Percentiles rank a stretch among this genome's conserved stretches.
Evolutionary conservation across 1,284 basidiomycete genomes (phyloP).

Genomic region (Ganoderma meredithae): DNA sequence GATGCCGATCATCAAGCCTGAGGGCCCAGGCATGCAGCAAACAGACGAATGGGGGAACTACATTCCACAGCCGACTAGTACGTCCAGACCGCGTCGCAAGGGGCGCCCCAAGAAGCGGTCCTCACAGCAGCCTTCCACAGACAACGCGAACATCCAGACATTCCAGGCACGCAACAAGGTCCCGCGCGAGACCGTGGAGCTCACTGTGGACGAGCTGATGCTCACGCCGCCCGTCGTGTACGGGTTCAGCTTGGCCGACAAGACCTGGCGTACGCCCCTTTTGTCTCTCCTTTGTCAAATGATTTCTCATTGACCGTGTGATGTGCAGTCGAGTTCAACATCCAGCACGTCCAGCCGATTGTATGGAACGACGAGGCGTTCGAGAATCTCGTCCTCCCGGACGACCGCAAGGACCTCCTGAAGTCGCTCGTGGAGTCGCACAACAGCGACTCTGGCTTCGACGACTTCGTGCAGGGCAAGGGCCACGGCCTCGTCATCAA

Average conservation of each 20-base stretch:
- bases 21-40: neutral
- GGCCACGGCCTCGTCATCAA: slow-evolving; percentile 67
- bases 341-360: slow-evolving; percentile 56
- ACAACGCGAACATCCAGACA: slow-evolving; percentile 26
- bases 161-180: slow-evolving; percentile 25
- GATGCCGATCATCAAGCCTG: slow-evolving; percentile 43
- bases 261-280: slow-evolving; percentile 62
- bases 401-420: slow-evolving; percentile 57
- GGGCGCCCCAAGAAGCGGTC: neutral
- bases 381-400: slow-evolving; percentile 60
- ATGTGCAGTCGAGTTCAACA: slow-evolving; percentile 58
- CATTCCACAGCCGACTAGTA: neutral
- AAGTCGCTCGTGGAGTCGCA: slow-evolving; percentile 64
- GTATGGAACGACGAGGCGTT: slow-evolving; percentile 66
- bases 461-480: slow-evolving; percentile 69
- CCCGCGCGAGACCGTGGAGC: slow-evolving; percentile 35
- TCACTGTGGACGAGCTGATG: slow-evolving; percentile 57
- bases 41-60: slow-evolving; percentile 3
- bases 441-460: slow-evolving; percentile 56
- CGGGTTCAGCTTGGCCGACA: slow-evolving; percentile 64
- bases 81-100: neutral
- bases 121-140: slow-evolving; percentile 11
- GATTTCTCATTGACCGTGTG: slow-evolving; percentile 21
- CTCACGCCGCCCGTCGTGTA: slow-evolving; percentile 60
- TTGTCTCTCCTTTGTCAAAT: no score